These are phyloP conservation scores for Strobilomyces confusus DNA, from an alignment of 768 basidiomycete species.

Conservation along the genomic window DNA sequence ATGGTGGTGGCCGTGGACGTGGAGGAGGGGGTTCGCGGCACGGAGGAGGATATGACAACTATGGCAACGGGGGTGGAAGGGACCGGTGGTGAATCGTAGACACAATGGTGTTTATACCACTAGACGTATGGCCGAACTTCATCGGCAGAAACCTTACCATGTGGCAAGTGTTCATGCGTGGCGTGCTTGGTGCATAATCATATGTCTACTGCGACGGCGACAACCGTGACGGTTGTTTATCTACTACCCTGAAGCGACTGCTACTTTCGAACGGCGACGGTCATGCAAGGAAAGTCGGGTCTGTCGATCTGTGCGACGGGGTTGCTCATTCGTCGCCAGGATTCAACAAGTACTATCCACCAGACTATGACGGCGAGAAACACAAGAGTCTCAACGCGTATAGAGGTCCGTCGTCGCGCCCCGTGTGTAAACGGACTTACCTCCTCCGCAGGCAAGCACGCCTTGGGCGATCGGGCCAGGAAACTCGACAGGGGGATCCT, in stretches of 20 bases:
- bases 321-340: constrained; percentile 34
- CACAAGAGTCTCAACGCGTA: constrained; percentile 71
- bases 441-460: constrained; percentile 73
- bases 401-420: constrained; percentile 45
- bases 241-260: no score
- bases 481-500: constrained; percentile 96
- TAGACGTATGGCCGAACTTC: no score
- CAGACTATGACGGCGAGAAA: constrained; percentile 68
- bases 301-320: neutral
- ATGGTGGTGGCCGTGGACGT: constrained; percentile 38
- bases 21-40: constrained; percentile 20
- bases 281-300: constrained; percentile 41
- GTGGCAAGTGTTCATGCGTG: no score
- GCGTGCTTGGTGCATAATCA: no score
- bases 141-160: no score
- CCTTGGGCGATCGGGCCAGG: constrained; percentile 86
- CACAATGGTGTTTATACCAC: no score
- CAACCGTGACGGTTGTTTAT: no score
- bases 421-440: neutral
- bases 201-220: no score
- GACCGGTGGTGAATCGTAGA: constrained; percentile 29
- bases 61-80: constrained; percentile 22
- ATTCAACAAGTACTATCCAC: constrained; percentile 79
- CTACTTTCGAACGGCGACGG: constrained; percentile 7
- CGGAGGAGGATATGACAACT: constrained; percentile 20